A percentile compares a stretch with the other conserved stretches of the same genome.
These are phyloP conservation scores for Perkinsus chesapeaki DNA, from an alignment of 169 alveolate genomes.

Conservation along the genomic window DNA sequence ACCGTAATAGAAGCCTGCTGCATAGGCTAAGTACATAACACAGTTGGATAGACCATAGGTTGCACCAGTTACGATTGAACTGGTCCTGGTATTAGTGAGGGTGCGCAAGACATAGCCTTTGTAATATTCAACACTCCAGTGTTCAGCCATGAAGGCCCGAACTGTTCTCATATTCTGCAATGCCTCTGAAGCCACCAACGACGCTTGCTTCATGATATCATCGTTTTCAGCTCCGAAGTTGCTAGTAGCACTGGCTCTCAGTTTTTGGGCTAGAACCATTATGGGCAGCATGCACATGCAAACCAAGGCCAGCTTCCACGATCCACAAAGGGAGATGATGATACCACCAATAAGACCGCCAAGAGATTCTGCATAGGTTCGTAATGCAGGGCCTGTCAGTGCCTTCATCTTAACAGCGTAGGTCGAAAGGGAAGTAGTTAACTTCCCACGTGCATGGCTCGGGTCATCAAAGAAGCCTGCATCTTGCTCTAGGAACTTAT, in stretches of 20 bases:
- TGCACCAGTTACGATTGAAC: conserved; percentile 46
- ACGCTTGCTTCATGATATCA: conserved; percentile 32
- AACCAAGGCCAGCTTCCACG: conserved; percentile 39
- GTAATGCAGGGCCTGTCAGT: conserved; percentile 11
- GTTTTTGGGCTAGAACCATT: not conserved
- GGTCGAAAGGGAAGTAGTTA: conserved; percentile 28
- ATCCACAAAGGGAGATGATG: conserved; percentile 25
- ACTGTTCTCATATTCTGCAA: conserved; percentile 60
- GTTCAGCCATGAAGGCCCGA: conserved; percentile 51
- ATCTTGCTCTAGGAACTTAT: conserved; percentile 20
- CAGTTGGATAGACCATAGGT: conserved; percentile 51
- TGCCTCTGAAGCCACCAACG: conserved; percentile 48
- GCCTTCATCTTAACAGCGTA: conserved; percentile 17
- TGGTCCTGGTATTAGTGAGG: not conserved
- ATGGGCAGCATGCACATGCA: conserved; percentile 32
- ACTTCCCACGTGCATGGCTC: conserved; percentile 44
- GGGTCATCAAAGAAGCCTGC: conserved; percentile 40
- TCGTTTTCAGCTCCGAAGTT: too few species aligned
- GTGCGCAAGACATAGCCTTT: not conserved
- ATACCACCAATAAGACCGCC: conserved; percentile 31
- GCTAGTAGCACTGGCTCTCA: too few species aligned
- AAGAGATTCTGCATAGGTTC: conserved; percentile 16
- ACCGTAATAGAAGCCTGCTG: conserved; percentile 39
- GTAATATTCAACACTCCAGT: conserved; percentile 12
- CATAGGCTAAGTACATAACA: conserved; percentile 39